These are phyloP conservation scores for Claviceps lovelessii DNA, from an alignment of 2,329 filamentous ascomycete genomes.

Conservation along the genomic window DNA sequence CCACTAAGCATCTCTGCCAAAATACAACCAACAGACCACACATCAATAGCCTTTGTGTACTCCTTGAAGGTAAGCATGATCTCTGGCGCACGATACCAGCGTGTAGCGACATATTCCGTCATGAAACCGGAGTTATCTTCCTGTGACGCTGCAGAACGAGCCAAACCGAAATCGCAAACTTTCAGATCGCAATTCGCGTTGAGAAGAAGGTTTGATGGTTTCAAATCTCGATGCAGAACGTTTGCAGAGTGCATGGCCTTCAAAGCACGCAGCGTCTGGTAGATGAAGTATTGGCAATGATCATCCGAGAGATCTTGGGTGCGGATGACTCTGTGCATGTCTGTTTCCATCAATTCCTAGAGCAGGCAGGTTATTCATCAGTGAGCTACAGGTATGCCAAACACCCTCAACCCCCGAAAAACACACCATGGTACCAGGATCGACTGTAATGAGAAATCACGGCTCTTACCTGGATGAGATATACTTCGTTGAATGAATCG, in stretches of 20 bases:
- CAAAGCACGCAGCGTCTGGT: slow-evolving; percentile 90
- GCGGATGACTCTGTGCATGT: slow-evolving; percentile 98
- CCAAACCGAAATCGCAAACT: slow-evolving; percentile 95
- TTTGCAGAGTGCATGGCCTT: slow-evolving; percentile 99
- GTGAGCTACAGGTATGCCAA: not conserved
- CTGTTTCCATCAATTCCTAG: slow-evolving; percentile 96
- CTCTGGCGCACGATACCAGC: slow-evolving; percentile 97
- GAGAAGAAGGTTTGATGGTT: slow-evolving; percentile 89
- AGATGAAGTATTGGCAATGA: slow-evolving; percentile 99
- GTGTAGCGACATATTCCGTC: slow-evolving; percentile 98
- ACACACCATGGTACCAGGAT: not conserved
- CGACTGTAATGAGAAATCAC: not conserved
- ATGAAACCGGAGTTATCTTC: slow-evolving; percentile 99
- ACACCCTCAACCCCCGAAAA: too few relatives aligned
- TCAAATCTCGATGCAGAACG: slow-evolving; percentile 90
- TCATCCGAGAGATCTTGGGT: slow-evolving; percentile 98
- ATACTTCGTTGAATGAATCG: slow-evolving; percentile 92
- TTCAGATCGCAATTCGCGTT: slow-evolving; percentile 99
- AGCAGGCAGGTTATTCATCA: not conserved
- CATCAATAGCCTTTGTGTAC: slow-evolving; percentile 98
- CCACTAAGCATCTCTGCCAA: slow-evolving; percentile 97
- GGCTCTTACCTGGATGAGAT: slow-evolving; percentile 78
- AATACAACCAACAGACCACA: slow-evolving; percentile 98
- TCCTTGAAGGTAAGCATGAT: slow-evolving; percentile 99
- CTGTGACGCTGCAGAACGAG: slow-evolving; percentile 86